These are phyloP conservation scores for Colletotrichum truncatum DNA, from an alignment of 2,329 filamentous ascomycete genomes.

Conservation along the genomic window DNA sequence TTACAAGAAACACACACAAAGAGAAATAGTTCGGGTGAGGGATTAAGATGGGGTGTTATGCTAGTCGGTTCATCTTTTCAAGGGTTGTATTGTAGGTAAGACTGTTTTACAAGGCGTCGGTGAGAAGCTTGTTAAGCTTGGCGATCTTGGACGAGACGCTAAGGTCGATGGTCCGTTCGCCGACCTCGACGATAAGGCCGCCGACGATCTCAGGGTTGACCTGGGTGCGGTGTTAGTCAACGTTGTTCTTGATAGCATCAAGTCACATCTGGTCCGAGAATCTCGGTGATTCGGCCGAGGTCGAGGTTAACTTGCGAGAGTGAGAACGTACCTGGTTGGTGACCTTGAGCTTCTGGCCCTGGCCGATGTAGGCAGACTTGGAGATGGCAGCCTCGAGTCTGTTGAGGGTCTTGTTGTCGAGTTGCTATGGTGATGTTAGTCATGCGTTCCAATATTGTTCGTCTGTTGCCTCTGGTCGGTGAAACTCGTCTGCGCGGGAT, in stretches of 20 bases:
- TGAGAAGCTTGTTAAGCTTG: constrained; percentile 99
- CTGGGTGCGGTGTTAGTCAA: constrained; percentile 50
- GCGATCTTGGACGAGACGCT: constrained; percentile 93
- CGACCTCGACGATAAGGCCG: constrained; percentile 94
- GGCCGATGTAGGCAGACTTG: constrained; percentile 88
- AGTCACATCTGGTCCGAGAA: not conserved
- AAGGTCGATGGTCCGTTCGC: constrained; percentile 97
- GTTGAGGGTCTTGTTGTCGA: constrained; percentile 86
- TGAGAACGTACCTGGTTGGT: constrained; percentile 78
- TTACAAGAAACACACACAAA: constrained; percentile 26
- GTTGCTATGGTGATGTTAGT: constrained; percentile 63
- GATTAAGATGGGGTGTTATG: not conserved
- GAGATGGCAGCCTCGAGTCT: constrained; percentile 87
- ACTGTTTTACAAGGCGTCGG: constrained; percentile 87
- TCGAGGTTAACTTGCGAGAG: not conserved
- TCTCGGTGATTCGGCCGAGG: not conserved
- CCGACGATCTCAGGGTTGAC: constrained; percentile 96
- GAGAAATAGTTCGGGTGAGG: not conserved
- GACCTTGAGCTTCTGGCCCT: constrained; percentile 98
- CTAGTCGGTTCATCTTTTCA: constrained; percentile 20
- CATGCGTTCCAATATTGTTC: not conserved
- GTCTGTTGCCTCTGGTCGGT: not conserved
- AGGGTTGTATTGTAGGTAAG: not conserved
- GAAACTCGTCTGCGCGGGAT: not conserved
- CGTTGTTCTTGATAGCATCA: not conserved